Conservation (phyloP, 495 filamentous ascomycete species). For the Letharia lupina region DNA sequence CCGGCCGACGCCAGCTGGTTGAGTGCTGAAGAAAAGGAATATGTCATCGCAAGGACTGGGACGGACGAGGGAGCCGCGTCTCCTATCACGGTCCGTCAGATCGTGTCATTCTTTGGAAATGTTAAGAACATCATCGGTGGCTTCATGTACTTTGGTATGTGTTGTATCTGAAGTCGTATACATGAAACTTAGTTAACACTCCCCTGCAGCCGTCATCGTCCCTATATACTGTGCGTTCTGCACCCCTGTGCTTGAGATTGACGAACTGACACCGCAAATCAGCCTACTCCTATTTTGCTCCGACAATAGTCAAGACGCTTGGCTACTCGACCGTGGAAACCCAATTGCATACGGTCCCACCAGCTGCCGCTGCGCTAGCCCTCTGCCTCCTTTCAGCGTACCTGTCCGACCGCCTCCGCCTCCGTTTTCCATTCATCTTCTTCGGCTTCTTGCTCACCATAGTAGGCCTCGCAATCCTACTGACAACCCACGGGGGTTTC, state of each 20-base stretch:
- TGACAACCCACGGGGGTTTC: slow-evolving; percentile 45
- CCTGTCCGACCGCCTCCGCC: slow-evolving; percentile 47
- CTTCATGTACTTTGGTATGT: slow-evolving; percentile 29
- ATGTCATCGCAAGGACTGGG: slow-evolving; percentile 16
- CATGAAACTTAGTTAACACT: not conserved
- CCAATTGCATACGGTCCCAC: slow-evolving; percentile 42
- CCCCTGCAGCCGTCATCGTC: slow-evolving; percentile 17
- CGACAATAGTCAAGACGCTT: slow-evolving; percentile 37
- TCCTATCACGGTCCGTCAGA: slow-evolving; percentile 11
- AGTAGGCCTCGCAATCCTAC: slow-evolving; percentile 51
- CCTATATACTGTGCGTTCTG: slow-evolving; percentile 21
- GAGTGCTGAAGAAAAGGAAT: slow-evolving; percentile 15
- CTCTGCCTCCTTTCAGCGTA: slow-evolving; percentile 53
- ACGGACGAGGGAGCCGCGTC: slow-evolving; percentile 9
- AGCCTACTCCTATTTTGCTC: slow-evolving; percentile 28
- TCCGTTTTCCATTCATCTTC: slow-evolving; percentile 49
- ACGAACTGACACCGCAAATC: not conserved
- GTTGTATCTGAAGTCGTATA: not conserved
- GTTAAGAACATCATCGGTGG: slow-evolving; percentile 25
- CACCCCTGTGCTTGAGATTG: not conserved
- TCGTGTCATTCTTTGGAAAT: slow-evolving; percentile 19
- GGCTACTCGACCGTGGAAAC: slow-evolving; percentile 40
- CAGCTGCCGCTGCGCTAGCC: slow-evolving; percentile 37
- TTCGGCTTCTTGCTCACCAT: slow-evolving; percentile 43
- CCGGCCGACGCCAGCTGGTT: slow-evolving; percentile 30